Percentiles rank a stretch among this genome's conserved stretches.
Evolutionary conservation across 2,329 filamentous ascomycete genomes (phyloP).

Genomic region (Colletotrichum sp.): DNA sequence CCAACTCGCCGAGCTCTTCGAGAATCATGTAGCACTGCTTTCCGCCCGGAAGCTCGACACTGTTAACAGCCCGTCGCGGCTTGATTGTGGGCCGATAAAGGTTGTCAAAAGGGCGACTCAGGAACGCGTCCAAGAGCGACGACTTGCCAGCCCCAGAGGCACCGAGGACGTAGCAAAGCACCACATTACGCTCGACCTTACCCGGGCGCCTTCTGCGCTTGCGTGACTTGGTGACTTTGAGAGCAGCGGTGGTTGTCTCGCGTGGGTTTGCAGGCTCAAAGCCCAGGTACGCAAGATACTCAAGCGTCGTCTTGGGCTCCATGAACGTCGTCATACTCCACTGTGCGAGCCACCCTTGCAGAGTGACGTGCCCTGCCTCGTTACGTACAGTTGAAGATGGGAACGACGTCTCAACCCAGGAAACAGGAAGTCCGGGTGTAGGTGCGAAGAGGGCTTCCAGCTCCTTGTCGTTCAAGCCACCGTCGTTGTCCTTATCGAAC

Average conservation of each 20-base stretch:
- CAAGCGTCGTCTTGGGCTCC: slow-evolving; percentile 91
- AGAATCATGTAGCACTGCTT: slow-evolving; percentile 97
- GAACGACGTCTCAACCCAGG: slow-evolving; percentile 89
- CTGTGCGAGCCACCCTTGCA: slow-evolving; percentile 97
- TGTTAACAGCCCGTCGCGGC: slow-evolving; percentile 91
- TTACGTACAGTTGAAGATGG: slow-evolving; percentile 94
- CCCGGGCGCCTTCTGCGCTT: slow-evolving; percentile 84
- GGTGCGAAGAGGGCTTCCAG: slow-evolving; percentile 88
- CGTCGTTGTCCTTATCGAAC: slow-evolving; percentile 97
- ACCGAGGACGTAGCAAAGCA: slow-evolving; percentile 91
- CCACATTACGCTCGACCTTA: slow-evolving; percentile 90
- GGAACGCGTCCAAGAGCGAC: slow-evolving; percentile 86
- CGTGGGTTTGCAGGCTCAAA: slow-evolving; percentile 84
- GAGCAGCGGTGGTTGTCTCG: slow-evolving; percentile 78
- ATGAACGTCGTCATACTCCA: slow-evolving; percentile 99
- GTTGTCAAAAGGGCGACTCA: slow-evolving; percentile 83
- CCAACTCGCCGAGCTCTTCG: slow-evolving; percentile 93
- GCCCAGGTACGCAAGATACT: slow-evolving; percentile 94
- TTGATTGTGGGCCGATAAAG: slow-evolving; percentile 95
- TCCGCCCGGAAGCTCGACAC: slow-evolving; percentile 91
- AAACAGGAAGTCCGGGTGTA: slow-evolving; percentile 85
- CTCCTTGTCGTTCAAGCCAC: slow-evolving; percentile 86
- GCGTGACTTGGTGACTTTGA: slow-evolving; percentile 91
- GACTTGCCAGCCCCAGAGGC: slow-evolving; percentile 89
- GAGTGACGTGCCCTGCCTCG: slow-evolving; percentile 91